A percentile compares a stretch with the other conserved stretches of the same genome.
Conservation (phyloP, 2,329 filamentous ascomycete species). For the Hymenoscyphus infarciens region DNA sequence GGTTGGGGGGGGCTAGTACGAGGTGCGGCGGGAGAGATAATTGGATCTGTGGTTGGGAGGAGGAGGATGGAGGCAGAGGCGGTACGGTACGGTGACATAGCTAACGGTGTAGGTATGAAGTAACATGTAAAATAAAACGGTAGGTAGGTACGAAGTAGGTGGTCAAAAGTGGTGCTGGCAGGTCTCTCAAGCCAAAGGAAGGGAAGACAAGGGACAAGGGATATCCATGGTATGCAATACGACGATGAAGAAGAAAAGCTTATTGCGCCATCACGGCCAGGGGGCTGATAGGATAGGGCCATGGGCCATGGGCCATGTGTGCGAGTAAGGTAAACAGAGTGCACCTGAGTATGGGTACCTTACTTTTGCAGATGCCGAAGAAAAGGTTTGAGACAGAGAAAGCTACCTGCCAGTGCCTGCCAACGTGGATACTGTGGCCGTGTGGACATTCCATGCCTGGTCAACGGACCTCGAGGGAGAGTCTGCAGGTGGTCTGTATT, state of each 20-base stretch:
- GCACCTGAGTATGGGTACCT: too few relatives aligned
- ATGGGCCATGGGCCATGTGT: too few relatives aligned
- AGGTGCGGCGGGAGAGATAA: background rate
- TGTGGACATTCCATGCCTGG: too few relatives aligned
- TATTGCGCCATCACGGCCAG: constrained; percentile 23
- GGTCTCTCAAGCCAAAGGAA: background rate
- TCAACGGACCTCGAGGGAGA: background rate
- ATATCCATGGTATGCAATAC: too few relatives aligned
- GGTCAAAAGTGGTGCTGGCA: constrained; percentile 8
- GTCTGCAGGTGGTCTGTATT: too few relatives aligned
- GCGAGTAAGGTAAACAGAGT: constrained; percentile 10
- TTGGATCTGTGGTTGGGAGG: background rate
- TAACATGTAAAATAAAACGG: constrained; percentile 23
- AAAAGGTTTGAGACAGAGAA: constrained; percentile 1
- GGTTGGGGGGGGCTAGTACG: constrained; percentile 6
- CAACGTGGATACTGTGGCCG: too few relatives aligned
- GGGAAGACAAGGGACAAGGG: too few relatives aligned
- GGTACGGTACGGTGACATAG: too few relatives aligned
- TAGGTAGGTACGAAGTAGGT: constrained; percentile 11
- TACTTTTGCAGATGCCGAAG: constrained; percentile 6
- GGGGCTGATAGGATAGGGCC: constrained; percentile 17
- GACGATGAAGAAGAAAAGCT: constrained; percentile 10
- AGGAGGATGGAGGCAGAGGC: too few relatives aligned
- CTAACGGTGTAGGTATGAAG: too few relatives aligned
- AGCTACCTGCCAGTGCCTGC: background rate